Conservation (phyloP, 345 rosid genomes). For the Brassica rapa region DNA sequence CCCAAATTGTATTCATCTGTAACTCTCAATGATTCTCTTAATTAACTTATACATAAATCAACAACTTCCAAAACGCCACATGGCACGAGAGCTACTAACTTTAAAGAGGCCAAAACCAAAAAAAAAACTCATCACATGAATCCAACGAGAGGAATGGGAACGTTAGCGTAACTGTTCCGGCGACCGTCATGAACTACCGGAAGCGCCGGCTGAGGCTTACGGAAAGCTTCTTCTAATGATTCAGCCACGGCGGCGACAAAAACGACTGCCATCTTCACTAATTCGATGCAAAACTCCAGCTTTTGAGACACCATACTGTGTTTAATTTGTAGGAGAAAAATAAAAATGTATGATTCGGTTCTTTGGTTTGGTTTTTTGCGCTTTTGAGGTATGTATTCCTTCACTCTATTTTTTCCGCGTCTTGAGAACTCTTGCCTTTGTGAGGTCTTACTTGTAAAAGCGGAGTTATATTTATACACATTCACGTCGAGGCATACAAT, state of each 20-base stretch:
- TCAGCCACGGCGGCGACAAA: background rate
- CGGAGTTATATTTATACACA: background rate
- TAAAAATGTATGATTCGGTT: background rate
- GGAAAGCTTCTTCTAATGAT: background rate
- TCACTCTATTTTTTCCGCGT: background rate
- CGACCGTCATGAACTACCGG: background rate
- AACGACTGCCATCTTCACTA: background rate
- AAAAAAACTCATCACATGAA: background rate
- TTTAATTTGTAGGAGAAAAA: background rate
- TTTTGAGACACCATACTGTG: background rate
- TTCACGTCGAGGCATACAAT: background rate
- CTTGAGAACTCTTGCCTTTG: background rate
- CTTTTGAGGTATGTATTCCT: background rate
- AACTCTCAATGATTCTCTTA: background rate
- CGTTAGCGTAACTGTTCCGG: background rate
- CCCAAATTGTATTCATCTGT: background rate
- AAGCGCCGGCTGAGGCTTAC: background rate
- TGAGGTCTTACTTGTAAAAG: background rate
- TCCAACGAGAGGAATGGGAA: background rate
- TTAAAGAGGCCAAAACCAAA: background rate
- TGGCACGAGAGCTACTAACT: background rate
- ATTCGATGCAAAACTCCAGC: background rate
- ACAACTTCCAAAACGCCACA: background rate
- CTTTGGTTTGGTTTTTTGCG: background rate
- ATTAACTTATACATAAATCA: background rate